Base-by-base conservation (phyloP, 2,329 filamentous ascomycete species). In the Xylariaceae sp. region DNA sequence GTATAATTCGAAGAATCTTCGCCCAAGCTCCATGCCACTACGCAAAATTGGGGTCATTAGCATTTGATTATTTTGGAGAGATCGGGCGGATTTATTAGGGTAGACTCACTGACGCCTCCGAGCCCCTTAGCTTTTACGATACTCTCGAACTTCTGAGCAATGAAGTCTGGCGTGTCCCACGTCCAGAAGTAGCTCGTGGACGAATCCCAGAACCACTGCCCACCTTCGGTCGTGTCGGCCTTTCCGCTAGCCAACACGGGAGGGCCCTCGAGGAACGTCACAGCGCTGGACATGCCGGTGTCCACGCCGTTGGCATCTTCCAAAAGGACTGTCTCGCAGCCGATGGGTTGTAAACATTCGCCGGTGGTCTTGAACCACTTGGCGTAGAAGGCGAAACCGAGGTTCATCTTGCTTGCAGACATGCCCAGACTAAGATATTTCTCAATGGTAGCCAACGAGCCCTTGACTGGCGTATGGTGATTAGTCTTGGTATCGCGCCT, bases 151-250 rank as follows among this genome's bases (percentile, higher is more conserved):
- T 92, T 92, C 54, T 76, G 74, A 12, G 70, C 63, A 48, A 92
- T 86, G 12, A 85, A 77, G 7, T 78, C 76, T 0, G 81, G 77
- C 0, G 85, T 89, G 57, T 92, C 89, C 77, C 86, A 91, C 0
- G 87, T 87, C 89, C 89, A 92, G 81, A 89, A 92, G 40, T 26
- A 87, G 69, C 51, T 80, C 73, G 61, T 83, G 77, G 3, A 74
- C 60, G 68, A 56, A 66, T 92, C 89, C 78, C 83, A 89, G 72
- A 84, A 91, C 68, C 88, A 90, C 68, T 86, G 81, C 0, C 87
- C 89, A 19, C 88, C 89, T 2, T 75, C 72, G 1, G 73, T 62
- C 1, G 79, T 70, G 60, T 91, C 89, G 26, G 84, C 85, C 45
- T 68, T 67, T 1, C 85, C 86, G 9, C 80, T 60, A 0, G 55